These are phyloP conservation scores for bread wheat (Triticum aestivum) DNA, from an alignment of 176 grass and related monocot genomes.

Conservation along the genomic window IWGSC_CS_RefSeq_v2.1 NC_057812.1:271799694-271800193, in stretches of 20 bases:
- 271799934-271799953: background rate
- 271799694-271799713: background rate
- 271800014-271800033: slow-evolving; percentile 66
- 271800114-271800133: slow-evolving; percentile 35
- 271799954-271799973: slow-evolving; percentile 12
- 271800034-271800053: background rate
- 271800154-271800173: slow-evolving; percentile 34
- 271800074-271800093: slow-evolving; percentile 20
- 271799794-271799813: slow-evolving; percentile 4
- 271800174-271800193: slow-evolving; percentile 39
- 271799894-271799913: background rate
- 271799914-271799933: background rate
- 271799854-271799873: slow-evolving; percentile 9
- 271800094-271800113: slow-evolving; percentile 49
- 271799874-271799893: background rate
- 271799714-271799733: background rate
- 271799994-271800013: slow-evolving; percentile 27
- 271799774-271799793: background rate
- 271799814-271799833: background rate
- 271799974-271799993: background rate
- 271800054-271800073: slow-evolving; percentile 21
- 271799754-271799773: background rate
- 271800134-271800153: slow-evolving; percentile 56
- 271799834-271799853: slow-evolving; percentile 2
- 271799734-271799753: background rate